phyloP scores from a whole-genome alignment of 305 asterid species.

The Salvia sclarea region DNA sequence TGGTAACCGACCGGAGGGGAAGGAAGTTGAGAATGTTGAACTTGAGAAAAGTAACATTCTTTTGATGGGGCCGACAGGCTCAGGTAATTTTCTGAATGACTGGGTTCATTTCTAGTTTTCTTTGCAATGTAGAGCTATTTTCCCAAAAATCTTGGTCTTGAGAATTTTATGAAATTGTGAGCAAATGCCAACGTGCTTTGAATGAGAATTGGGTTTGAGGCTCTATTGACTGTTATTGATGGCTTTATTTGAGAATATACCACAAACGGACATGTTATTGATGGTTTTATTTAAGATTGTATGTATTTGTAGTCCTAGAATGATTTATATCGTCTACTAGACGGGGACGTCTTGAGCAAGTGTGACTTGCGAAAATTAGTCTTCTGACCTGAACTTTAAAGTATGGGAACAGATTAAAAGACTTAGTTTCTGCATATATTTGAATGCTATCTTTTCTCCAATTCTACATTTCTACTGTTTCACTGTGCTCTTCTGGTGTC shows the following conservation, averaged over 20 bases:
- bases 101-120: constrained; percentile 18
- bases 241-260: constrained; percentile 19
- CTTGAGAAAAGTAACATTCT: constrained; percentile 98
- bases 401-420: background rate
- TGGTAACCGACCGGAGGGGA: constrained; percentile 48
- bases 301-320: no score
- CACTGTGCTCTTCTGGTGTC: constrained; percentile 53
- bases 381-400: background rate
- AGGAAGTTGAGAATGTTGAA: constrained; percentile 71
- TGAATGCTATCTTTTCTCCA: constrained; percentile 13
- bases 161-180: constrained; percentile 16
- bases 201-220: constrained; percentile 7
- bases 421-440: constrained; percentile 14
- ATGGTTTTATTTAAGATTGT: background rate
- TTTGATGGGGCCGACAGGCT: constrained; percentile 97
- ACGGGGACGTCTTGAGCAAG: constrained; percentile 16
- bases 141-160: background rate
- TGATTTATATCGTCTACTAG: no score
- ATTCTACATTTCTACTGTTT: constrained; percentile 55
- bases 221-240: constrained; percentile 11
- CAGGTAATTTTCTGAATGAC: constrained; percentile 66
- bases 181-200: constrained; percentile 14
- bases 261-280: background rate
- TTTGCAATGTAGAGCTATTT: background rate
- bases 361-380: constrained; percentile 8